Evolutionary conservation across 495 filamentous ascomycete species (phyloP).

Genomic region (Neurospora terricola): DNA sequence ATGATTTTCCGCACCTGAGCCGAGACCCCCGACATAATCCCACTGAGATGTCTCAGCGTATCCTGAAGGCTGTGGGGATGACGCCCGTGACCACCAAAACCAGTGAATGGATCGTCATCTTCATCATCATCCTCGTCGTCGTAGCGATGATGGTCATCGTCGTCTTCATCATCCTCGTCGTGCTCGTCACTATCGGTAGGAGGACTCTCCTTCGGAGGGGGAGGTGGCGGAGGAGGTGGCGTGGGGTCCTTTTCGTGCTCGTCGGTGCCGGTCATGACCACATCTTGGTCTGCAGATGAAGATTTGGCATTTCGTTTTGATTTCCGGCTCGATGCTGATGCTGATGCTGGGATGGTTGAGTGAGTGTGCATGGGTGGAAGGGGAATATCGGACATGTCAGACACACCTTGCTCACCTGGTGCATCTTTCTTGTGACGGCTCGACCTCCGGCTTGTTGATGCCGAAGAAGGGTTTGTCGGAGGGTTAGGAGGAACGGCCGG

Average conservation of each 20-base stretch:
- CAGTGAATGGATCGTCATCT: slow-evolving; percentile 70
- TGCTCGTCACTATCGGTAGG: slow-evolving; percentile 42
- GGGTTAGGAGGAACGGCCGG: slow-evolving; percentile 25
- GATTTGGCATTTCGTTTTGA: slow-evolving; percentile 47
- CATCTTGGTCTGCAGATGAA: slow-evolving; percentile 36
- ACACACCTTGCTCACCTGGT: slow-evolving; percentile 29
- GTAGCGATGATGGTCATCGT: slow-evolving; percentile 41
- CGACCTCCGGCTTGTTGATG: slow-evolving; percentile 56
- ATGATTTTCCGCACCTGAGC: slow-evolving; percentile 75
- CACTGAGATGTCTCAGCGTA: slow-evolving; percentile 75
- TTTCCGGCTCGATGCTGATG: slow-evolving; percentile 34
- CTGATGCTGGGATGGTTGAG: slow-evolving; percentile 7
- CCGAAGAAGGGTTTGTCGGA: slow-evolving; percentile 26
- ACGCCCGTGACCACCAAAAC: slow-evolving; percentile 55
- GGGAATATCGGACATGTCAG: not conserved
- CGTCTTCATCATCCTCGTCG: slow-evolving; percentile 38
- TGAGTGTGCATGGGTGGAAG: slow-evolving; percentile 10
- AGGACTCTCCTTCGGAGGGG: slow-evolving; percentile 36
- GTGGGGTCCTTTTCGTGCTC: slow-evolving; percentile 50
- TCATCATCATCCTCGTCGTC: slow-evolving; percentile 47
- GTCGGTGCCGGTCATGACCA: slow-evolving; percentile 46
- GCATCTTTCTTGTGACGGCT: slow-evolving; percentile 51
- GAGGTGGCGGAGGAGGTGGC: slow-evolving; percentile 30
- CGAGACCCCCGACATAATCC: slow-evolving; percentile 81
- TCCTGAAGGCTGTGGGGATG: slow-evolving; percentile 58